Evolutionary conservation across 2,329 filamentous ascomycete species (phyloP).

Genomic region (Gnomoniopsis sp.): DNA sequence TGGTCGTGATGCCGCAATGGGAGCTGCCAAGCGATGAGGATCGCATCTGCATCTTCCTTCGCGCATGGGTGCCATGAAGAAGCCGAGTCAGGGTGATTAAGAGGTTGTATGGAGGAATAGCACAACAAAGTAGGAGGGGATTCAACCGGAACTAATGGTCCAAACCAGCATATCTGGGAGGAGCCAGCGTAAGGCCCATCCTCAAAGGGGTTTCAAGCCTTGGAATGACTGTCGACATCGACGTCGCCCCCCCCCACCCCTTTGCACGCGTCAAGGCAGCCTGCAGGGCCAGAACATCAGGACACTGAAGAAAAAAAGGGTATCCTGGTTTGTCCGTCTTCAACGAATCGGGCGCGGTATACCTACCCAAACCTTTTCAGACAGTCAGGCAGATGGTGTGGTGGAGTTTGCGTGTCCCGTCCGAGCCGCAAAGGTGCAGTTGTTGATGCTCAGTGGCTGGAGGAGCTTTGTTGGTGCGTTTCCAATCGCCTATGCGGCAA

Average conservation of each 20-base stretch:
- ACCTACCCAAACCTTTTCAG: too few relatives aligned
- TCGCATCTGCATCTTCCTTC: not conserved
- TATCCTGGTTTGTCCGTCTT: too few relatives aligned
- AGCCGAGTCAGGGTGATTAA: not conserved
- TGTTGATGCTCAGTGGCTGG: too few relatives aligned
- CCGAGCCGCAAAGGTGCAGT: too few relatives aligned
- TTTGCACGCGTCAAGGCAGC: not conserved
- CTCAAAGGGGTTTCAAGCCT: not conserved
- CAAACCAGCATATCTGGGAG: too few relatives aligned
- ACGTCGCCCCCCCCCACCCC: not conserved
- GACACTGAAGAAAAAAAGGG: too few relatives aligned
- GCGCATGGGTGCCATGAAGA: not conserved
- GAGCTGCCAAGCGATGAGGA: not conserved
- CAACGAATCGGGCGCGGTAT: too few relatives aligned
- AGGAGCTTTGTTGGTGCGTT: too few relatives aligned
- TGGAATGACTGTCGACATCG: not conserved
- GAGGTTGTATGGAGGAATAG: not conserved
- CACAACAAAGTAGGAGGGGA: not conserved
- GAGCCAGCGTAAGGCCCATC: not conserved
- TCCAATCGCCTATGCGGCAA: too few relatives aligned
- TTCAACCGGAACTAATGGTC: too few relatives aligned
- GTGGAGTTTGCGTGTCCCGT: too few relatives aligned
- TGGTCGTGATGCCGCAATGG: not conserved
- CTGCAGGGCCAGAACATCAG: not conserved
- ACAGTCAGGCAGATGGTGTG: too few relatives aligned